Base-by-base conservation (phyloP, 2,329 filamentous ascomycete genomes). In the Knufia fluminis region DNA sequence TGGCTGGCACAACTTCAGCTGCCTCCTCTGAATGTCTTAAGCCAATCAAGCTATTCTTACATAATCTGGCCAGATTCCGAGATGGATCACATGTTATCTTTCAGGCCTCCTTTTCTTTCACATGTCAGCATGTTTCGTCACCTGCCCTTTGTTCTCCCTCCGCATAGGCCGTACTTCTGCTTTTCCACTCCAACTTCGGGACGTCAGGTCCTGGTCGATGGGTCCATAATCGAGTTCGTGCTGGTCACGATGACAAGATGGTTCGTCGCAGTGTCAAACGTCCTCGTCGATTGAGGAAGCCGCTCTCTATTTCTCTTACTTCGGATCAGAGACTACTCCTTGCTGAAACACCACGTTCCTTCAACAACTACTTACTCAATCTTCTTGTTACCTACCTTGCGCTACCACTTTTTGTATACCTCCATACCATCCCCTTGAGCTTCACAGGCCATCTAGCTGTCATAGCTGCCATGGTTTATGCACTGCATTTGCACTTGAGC, bases 221-320 rank as follows among this genome's bases (percentile, higher is more conserved):
- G 40, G 17, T 42, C 40, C 40, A 24, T 42, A 14, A 42, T 14
- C 22, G 14, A 42, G 17, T 20, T 41, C 19, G 38, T 41, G 19
- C 17, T 24, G 38, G 38, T 22, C 38, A 41, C 9, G 19, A 26
- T 42, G 19, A 40, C 32, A 39, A 14, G 12, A 48, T 48, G 45
- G 12, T 35, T 28, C 33, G 35, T 39, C 33, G 45, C 33, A 33
- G 42, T 32, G 19, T 12, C 12, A 45, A 20, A 45, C 33, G 45
- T 35, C 19, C 45, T 39, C 20, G 16, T 39, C 23, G 32, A n/a
- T 39, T 17, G 23, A 39, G 33, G 33, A 48, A 48, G 24, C 35
- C 20, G 23, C 33, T 48, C 35, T 48, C 45, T 40, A 40, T 48
- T n/a, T 45, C 24, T 33, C 42, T 45, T n/a, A 45, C 42, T 20